Evolutionary conservation across 106 monocot species (phyloP), one percentile per base, ranked within the genome.

Genomic region (Dioscorea alata): DNA sequence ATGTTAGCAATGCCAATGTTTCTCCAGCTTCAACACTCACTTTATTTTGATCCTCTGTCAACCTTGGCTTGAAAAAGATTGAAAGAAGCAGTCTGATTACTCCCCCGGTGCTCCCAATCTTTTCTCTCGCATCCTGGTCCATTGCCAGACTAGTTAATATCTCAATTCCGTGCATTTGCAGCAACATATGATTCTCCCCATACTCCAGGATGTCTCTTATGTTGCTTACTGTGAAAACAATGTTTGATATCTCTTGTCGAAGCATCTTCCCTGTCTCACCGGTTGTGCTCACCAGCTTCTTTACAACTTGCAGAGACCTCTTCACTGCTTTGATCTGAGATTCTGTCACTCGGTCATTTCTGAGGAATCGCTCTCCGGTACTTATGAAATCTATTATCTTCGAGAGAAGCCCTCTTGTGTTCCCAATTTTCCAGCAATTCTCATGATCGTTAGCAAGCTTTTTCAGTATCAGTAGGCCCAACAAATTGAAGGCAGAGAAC

Each of bases 111-210:
- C 74, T 56, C 10, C 80, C 83, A 24, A 86, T 90, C 59, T 49
- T 80, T 70, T 83, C 80, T 61, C 61, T 90, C 13, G 78, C 80
- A 6, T 64, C 78, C 58, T 78, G 78, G 23, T 86, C 80, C 83
- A 90, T 86, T 1, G 86, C 85, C 69, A 90, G 42, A 23, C 83
- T 66, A 6, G 75, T 78, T 50, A 90, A 72, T 35, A 86, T 74
- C 77, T 90, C 77, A 8, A 78, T 81, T 42, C 69, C 85, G 0
- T 83, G 79, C 76, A 75, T 86, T 72, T 90, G 90, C 34, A 90
- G 66, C 28, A 34, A 57, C 57, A 66, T 74, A 42, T 90, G 90
- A 1, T 60, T 75, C 75, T 86, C 72, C 28, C 86, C 90, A 25
- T 83, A 75, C 73, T 83, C 76, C 72, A 90, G 32, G n/a, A 90